These are phyloP conservation scores for Picochlorum sp. DNA, from an alignment of 139 green algal genomes.

Conservation along the genomic window DNA sequence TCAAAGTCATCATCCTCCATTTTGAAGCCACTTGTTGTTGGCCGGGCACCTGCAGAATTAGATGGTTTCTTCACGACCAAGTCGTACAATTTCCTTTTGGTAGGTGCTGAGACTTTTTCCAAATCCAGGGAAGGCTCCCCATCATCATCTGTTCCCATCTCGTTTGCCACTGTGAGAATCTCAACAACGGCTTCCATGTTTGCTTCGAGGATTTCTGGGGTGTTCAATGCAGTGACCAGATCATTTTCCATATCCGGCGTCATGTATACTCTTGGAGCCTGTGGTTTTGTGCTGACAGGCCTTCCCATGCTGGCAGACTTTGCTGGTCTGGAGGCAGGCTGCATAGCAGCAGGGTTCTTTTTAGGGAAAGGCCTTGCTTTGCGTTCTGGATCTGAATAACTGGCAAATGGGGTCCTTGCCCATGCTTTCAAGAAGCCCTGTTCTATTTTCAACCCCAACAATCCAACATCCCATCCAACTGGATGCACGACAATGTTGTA, in stretches of 20 bases:
- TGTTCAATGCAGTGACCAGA: constrained; percentile 17
- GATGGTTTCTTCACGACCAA: neutral
- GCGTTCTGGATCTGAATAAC: neutral
- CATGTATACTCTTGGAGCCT: neutral
- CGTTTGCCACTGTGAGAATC: constrained; percentile 25
- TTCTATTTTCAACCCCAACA: constrained; percentile 2
- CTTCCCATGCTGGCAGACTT: neutral
- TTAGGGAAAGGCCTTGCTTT: neutral
- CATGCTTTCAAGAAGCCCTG: constrained; percentile 7
- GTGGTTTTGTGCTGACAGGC: neutral
- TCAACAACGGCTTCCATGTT: constrained; percentile 34
- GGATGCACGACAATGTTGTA: constrained; percentile 18
- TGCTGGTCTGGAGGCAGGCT: neutral
- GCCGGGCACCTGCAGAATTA: neutral
- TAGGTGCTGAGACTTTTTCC: constrained; percentile 7
- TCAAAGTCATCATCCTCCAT: constrained; percentile 11
- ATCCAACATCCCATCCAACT: neutral
- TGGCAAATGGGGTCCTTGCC: constrained; percentile 11
- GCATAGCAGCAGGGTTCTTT: neutral
- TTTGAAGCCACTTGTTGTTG: neutral
- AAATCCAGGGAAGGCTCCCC: constrained; percentile 31
- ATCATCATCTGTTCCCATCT: constrained; percentile 29
- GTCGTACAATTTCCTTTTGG: constrained; percentile 3
- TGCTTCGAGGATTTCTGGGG: constrained; percentile 18
- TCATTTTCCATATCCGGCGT: constrained; percentile 18